Evolutionary conservation across 129 eudicot species (phyloP).

Genomic region (Flaveria ramosissima): DNA sequence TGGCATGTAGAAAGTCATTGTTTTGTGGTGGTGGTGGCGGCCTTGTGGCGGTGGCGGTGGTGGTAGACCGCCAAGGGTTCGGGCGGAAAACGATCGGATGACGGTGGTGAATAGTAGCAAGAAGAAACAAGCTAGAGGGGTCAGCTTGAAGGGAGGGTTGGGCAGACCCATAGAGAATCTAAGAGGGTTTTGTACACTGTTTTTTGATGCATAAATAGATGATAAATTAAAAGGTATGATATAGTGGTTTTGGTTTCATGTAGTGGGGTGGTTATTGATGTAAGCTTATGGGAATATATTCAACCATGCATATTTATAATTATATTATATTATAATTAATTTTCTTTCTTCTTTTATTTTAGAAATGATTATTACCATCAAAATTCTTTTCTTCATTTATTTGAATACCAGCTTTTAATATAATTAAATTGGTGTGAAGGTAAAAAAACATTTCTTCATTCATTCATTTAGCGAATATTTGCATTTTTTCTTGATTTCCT

Average conservation of each 20-base stretch:
- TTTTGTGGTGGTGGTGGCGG: conserved; percentile 26
- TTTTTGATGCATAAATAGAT: conserved; percentile 35
- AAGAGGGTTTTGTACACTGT: conserved; percentile 37
- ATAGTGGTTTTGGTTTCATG: conserved; percentile 39
- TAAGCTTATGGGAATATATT: too few species aligned
- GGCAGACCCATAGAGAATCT: conserved; percentile 38
- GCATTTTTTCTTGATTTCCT: too few species aligned
- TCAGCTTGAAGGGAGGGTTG: conserved; percentile 33
- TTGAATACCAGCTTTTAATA: too few species aligned
- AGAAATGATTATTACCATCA: too few species aligned
- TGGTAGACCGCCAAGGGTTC: conserved; percentile 38
- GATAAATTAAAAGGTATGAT: background rate
- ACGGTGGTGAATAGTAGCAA: conserved; percentile 36
- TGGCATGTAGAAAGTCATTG: conserved; percentile 53
- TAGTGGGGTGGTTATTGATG: conserved; percentile 44
- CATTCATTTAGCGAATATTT: too few species aligned
- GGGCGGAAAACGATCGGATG: conserved; percentile 37
- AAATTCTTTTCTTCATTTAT: too few species aligned
- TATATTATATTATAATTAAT: too few species aligned
- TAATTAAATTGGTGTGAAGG: too few species aligned
- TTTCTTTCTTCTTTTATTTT: too few species aligned
- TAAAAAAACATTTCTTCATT: too few species aligned
- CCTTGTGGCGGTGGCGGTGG: conserved; percentile 23
- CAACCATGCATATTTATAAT: too few species aligned
- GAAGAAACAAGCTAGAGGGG: conserved; percentile 39